Base-by-base conservation (phyloP, 306 rosid species). In the Malus asiatica region DNA sequence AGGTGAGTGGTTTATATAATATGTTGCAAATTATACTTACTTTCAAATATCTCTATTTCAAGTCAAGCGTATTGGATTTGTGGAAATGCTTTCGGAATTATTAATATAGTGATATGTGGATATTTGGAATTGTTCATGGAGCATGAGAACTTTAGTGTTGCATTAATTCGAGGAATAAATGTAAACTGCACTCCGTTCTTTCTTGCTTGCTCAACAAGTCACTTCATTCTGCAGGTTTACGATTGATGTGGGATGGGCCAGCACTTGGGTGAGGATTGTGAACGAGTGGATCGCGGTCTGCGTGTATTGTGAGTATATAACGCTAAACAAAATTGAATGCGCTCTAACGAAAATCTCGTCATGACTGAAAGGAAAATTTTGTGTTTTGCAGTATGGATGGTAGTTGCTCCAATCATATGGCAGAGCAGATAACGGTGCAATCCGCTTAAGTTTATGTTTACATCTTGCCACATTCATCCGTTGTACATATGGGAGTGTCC, bases 281-380 rank as follows among this genome's bases (percentile, higher is more conserved):
- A 96, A 96, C 78, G 99, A 96, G 74, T 96, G 98, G 99, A 83
- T 92, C 70, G 96, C 96, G 19, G 99, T 90, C 60, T 90, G 96
- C 82, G 89, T 96, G 8, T 96, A 90, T 81, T 70, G 99, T 96
- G 91, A 90, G 98, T 78, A 44, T 6, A 45, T 45, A 15, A 73
- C 4, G 3, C 55, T 4, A 58, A 25, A 58, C 33, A 1, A 29
- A 63, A 27, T 40, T 40, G 11, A 40, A 40, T 40, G 45, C 45
- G 45, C 45, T 40, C 45, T 9, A 40, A 40, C 3, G 11, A n/a
- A 3, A 63, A 23, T 63, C 45, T 9, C 64, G 68, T 79, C 5
- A 68, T 25, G 32, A 73, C 22, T 53, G 59, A 79, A 29, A 4
- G 5, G 75, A 64, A 11, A 59, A 9, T 6, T 6, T 76, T 72